Base-by-base conservation (phyloP, 2,329 filamentous ascomycete genomes). In the Blastomyces silverae region DNA sequence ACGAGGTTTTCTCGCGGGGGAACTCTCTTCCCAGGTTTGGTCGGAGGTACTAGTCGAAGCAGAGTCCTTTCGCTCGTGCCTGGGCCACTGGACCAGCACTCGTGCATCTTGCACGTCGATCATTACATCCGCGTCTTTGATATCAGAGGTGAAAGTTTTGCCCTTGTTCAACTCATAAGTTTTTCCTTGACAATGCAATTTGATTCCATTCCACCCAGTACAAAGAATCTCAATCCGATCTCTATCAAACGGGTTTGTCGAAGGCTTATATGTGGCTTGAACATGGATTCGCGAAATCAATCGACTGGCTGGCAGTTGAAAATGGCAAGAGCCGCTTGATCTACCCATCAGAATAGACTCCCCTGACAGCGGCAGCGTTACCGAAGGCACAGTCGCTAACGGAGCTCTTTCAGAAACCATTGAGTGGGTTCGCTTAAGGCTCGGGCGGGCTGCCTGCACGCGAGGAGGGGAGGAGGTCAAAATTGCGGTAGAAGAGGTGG, bases 151-250 rank as follows among this genome's bases (percentile, higher is more conserved):
- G 77, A 97, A 97, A 61, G 86, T 89, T 74, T 96, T 92, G 22
- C 90, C 91, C 79, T 96, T 97, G 68, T 82, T 83, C 72, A 99
- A 79, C 69, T 96, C 91, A 82, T 90, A 93, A 2, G 91, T 89
- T 69, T 88, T 87, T 64, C 91, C 91, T 77, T 93, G 89, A 80
- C 91, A 97, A 79, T 96, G 92, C 70, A 99, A 79, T 80, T 91
- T 96, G 69, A 94, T 83, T 20, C 94, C 94, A 76, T 99, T 99
- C 93, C 93, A 97, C 28, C 94, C 94, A 72, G 89, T 85, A 81
- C 94, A 99, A 72, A 91, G 84, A 71, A 99, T 89, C 77, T 96
- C 90, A 58, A 99, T 85, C 76, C 87, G 88, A 75, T 89, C 90
- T 67, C 86, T 83, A 70, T 90, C 87, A 71, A 90, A 83, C 5